Percentiles rank a stretch among this genome's conserved stretches.
These are phyloP conservation scores for Colletotrichum eleusines DNA, from an alignment of 2,329 filamentous ascomycete genomes.

Conservation along the genomic window DNA sequence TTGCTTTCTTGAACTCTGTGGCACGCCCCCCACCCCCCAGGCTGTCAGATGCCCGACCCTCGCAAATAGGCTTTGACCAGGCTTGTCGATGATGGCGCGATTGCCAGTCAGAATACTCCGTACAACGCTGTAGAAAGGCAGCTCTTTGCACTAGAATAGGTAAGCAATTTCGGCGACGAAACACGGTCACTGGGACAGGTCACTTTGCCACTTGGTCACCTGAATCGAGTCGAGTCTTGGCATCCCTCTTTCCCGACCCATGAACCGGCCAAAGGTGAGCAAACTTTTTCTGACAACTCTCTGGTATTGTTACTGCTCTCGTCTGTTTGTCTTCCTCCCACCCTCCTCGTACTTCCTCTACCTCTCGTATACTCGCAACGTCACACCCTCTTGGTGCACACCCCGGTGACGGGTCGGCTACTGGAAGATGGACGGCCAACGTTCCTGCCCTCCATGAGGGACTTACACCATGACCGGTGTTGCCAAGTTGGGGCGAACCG, in stretches of 20 bases:
- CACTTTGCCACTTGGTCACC: background rate
- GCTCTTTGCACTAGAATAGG: conserved; percentile 15
- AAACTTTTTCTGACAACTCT: conserved; percentile 5
- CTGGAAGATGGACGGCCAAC: background rate
- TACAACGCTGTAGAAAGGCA: conserved; percentile 18
- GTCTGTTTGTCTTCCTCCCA: background rate
- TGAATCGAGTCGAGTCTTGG: background rate
- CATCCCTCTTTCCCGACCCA: background rate
- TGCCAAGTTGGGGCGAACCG: conserved; percentile 23
- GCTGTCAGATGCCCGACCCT: conserved; percentile 22
- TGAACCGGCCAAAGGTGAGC: background rate
- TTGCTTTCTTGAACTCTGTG: background rate
- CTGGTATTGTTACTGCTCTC: background rate
- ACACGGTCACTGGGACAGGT: background rate
- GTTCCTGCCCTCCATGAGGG: background rate
- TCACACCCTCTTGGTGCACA: background rate
- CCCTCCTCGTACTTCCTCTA: no score
- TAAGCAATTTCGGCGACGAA: background rate
- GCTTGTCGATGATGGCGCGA: conserved; percentile 8
- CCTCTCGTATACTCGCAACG: background rate
- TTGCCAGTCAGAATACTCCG: background rate
- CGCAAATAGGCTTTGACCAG: conserved; percentile 28
- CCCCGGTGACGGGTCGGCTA: background rate
- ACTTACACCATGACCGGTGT: background rate
- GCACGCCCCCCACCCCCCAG: no score